Evolutionary conservation across 768 basidiomycete genomes (phyloP).

Genomic region (Lentinula sp.): DNA sequence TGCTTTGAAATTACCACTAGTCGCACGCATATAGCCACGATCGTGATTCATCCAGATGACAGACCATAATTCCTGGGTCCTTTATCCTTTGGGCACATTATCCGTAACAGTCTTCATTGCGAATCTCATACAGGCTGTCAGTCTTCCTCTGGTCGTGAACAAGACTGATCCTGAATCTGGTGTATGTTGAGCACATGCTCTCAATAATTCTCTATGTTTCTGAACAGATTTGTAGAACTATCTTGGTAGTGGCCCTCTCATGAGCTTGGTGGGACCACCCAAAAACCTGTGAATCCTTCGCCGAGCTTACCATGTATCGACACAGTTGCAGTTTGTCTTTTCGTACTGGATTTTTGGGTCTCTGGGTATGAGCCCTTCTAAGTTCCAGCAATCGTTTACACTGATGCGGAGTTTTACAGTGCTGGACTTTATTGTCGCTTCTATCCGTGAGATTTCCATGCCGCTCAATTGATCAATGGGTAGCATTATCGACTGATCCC

Average conservation of each 20-base stretch:
- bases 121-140: conserved; percentile 22
- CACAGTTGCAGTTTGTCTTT: conserved; percentile 16
- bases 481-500: background rate
- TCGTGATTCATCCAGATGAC: conserved; percentile 28
- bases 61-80: conserved; percentile 28
- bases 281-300: background rate
- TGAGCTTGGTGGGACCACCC: background rate
- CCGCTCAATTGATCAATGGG: background rate
- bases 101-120: conserved; percentile 28
- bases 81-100: conserved; percentile 26
- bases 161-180: background rate
- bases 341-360: conserved; percentile 41
- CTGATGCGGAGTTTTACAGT: conserved; percentile 17
- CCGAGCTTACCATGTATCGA: background rate
- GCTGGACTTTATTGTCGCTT: conserved; percentile 33
- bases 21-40: background rate
- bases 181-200: background rate
- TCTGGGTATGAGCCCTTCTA: conserved; percentile 21
- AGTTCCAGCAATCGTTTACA: too few relatives aligned
- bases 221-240: background rate
- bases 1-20: background rate
- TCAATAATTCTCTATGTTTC: background rate
- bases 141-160: background rate
- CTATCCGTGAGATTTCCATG: conserved; percentile 24
- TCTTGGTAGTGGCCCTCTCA: background rate